Evolutionary conservation across 495 filamentous ascomycete species (phyloP), one percentile per base, ranked within the genome.

Genomic region (Penicillium herquei): DNA sequence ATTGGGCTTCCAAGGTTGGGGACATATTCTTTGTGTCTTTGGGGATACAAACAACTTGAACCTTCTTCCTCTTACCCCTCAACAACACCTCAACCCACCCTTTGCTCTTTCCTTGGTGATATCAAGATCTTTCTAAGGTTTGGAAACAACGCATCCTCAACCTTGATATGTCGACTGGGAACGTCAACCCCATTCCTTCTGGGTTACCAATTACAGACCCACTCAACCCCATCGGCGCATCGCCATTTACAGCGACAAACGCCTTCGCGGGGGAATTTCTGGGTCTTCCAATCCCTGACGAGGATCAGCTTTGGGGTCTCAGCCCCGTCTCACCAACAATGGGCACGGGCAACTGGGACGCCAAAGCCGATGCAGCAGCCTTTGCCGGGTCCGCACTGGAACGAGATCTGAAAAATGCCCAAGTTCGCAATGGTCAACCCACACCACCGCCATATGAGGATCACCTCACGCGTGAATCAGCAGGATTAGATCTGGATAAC

Each of bases 391-490:
- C 65, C 5, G 51, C 54, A 3, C 49, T 71, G 21, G 66, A 73
- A 32, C 62, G 68, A 42, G 71, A 70, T 42, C 57, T 70, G 14
- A 73, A 70, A 54, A 70, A 74, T 46, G 54, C 71, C 14, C 70
- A 71, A 35, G 67, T 78, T 32, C 68, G 70, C 40, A 74, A 78
- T 46, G 75, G 75, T 14, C 75, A 76, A 33, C 72, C 73, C 18
- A 78, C 75, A 2, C 75, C 75, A 3, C 73, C 73, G 0, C 72
- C 70, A 8, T 67, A 66, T 42, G 63, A 70, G 16, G 73, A 70
- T 32, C 61, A 57, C 18, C 54, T 50, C 37, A 12, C 32, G 12
- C 56, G 32, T 37, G 54, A 43, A 7, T 51, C 34, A 7, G 58
- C 49, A 39, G 42, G 49, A 6, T 51, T 55, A 26, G 59, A 50